A percentile compares a stretch with the other conserved stretches of the same genome.
phyloP scores from a whole-genome alignment of 768 basidiomycete genomes.

The Boletus sp. region DNA sequence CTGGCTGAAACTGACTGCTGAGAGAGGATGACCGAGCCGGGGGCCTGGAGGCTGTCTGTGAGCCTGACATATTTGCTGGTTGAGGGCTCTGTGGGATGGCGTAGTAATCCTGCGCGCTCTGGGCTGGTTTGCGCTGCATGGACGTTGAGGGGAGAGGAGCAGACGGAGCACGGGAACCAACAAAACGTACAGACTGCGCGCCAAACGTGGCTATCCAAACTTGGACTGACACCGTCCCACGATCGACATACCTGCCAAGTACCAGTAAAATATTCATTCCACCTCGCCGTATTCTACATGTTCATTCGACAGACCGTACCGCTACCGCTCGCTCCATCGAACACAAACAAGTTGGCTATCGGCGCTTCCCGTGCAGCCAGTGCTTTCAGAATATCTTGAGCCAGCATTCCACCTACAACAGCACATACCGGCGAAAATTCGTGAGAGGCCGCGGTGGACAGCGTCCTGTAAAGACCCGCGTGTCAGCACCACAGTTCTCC shows the following conservation, averaged over 20 bases:
- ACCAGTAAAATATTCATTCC: neutral
- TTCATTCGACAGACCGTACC: constrained; percentile 62
- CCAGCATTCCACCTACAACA: constrained; percentile 90
- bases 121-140: constrained; percentile 44
- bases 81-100: constrained; percentile 64
- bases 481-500: constrained; percentile 4
- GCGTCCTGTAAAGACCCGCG: constrained; percentile 49
- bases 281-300: constrained; percentile 31
- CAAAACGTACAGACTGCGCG: constrained; percentile 1
- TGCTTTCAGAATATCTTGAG: constrained; percentile 91
- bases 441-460: constrained; percentile 65
- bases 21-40: constrained; percentile 28
- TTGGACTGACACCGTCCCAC: constrained; percentile 17
- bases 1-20: constrained; percentile 31
- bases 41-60: constrained; percentile 23
- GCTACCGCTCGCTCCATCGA: constrained; percentile 78
- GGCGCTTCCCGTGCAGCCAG: constrained; percentile 89
- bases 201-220: constrained; percentile 28
- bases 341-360: constrained; percentile 87
- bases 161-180: constrained; percentile 8
- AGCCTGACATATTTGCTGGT: constrained; percentile 31
- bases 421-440: constrained; percentile 95
- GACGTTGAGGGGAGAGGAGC: constrained; percentile 13
- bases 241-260: neutral
- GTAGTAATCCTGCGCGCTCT: constrained; percentile 54